phyloP scores from a whole-genome alignment of 2,329 filamentous ascomycete species.

The Lecanicillium sp. region DNA sequence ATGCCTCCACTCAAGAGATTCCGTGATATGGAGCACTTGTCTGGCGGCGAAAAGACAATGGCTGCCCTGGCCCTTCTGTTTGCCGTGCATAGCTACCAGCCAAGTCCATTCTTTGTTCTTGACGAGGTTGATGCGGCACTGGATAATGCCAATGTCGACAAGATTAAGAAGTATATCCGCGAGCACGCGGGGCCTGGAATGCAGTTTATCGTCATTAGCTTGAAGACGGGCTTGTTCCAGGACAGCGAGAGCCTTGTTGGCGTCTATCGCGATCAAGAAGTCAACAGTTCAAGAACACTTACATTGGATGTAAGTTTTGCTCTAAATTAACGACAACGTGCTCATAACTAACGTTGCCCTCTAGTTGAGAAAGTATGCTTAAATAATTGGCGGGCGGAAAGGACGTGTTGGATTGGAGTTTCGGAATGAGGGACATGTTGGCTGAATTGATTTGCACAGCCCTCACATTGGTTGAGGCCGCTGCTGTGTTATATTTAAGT shows the following conservation, averaged over 20 bases:
- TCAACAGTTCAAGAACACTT: constrained; percentile 84
- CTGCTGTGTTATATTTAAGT: too few relatives aligned
- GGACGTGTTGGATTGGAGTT: too few relatives aligned
- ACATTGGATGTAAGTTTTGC: constrained; percentile 79
- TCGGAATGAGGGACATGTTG: too few relatives aligned
- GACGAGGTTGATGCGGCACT: constrained; percentile 97
- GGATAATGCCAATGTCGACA: constrained; percentile 95
- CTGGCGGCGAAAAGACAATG: constrained; percentile 98
- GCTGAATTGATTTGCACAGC: too few relatives aligned
- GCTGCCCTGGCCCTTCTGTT: constrained; percentile 93
- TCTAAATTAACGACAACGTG: neutral
- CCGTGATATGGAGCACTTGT: constrained; percentile 97
- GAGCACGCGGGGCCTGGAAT: constrained; percentile 93
- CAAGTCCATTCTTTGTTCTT: constrained; percentile 92
- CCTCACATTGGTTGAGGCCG: too few relatives aligned
- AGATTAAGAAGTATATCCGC: constrained; percentile 92
- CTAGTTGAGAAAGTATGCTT: constrained; percentile 27
- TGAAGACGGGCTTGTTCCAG: constrained; percentile 94
- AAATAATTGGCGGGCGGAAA: too few relatives aligned
- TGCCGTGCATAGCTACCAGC: constrained; percentile 93
- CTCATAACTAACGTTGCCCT: constrained; percentile 13
- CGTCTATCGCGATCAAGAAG: constrained; percentile 88
- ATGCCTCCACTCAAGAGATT: constrained; percentile 98
- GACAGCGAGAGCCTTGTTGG: constrained; percentile 93
- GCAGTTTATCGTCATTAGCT: constrained; percentile 97